A percentile compares a stretch with the other conserved stretches of the same genome.
These are phyloP conservation scores for Sordaria brevicollis DNA, from an alignment of 495 filamentous ascomycete species.

Conservation along the genomic window DNA sequence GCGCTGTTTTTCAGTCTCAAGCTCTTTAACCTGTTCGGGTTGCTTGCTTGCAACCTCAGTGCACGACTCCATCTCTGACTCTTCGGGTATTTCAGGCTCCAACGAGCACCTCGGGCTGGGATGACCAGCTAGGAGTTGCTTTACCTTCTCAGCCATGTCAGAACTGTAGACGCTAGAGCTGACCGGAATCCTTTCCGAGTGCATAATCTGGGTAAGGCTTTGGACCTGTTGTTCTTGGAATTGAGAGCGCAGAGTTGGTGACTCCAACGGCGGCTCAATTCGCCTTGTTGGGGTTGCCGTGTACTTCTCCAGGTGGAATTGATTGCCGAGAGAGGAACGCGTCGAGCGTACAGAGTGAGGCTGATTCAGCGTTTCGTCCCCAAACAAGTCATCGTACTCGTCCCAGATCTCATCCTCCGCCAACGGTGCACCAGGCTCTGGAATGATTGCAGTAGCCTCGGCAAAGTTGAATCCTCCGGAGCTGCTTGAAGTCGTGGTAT, in stretches of 20 bases:
- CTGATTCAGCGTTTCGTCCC: slow-evolving; percentile 36
- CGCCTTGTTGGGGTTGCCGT: neutral
- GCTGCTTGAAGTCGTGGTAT: slow-evolving; percentile 49
- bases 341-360: slow-evolving; percentile 47
- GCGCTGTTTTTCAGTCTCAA: slow-evolving; percentile 3
- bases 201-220: slow-evolving; percentile 22
- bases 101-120: slow-evolving; percentile 30
- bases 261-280: slow-evolving; percentile 27
- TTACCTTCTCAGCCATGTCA: slow-evolving; percentile 37
- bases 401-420: slow-evolving; percentile 88
- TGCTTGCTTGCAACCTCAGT: slow-evolving; percentile 4
- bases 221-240: slow-evolving; percentile 11
- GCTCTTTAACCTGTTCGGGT: slow-evolving; percentile 32
- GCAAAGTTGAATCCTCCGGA: slow-evolving; percentile 41
- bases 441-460: slow-evolving; percentile 52
- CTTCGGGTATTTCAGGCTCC: neutral
- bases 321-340: slow-evolving; percentile 31
- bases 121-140: slow-evolving; percentile 28
- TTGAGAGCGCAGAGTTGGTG: slow-evolving; percentile 25
- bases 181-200: slow-evolving; percentile 18
- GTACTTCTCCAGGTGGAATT: slow-evolving; percentile 35
- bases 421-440: slow-evolving; percentile 43
- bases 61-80: neutral
- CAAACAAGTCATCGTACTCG: slow-evolving; percentile 86
- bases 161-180: slow-evolving; percentile 31